These are phyloP conservation scores for Coniochaeta sp. DNA, from an alignment of 2,329 filamentous ascomycete species.

Conservation along the genomic window DNA sequence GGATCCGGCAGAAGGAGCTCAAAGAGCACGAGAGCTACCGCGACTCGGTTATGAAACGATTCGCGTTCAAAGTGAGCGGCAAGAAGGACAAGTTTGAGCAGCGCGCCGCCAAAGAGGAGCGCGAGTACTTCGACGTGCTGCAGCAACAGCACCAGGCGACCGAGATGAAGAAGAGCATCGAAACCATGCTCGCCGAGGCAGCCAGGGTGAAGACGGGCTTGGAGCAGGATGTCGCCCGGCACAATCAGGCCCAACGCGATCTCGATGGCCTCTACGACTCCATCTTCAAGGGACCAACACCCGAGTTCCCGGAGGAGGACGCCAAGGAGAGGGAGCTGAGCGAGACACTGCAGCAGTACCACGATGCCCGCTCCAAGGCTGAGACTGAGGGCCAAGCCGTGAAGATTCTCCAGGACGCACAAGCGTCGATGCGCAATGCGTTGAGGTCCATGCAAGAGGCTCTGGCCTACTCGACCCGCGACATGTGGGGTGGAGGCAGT, in stretches of 20 bases:
- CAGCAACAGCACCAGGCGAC: conserved; percentile 38
- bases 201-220: conserved; percentile 25
- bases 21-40: conserved; percentile 45
- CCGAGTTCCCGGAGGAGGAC: conserved; percentile 47
- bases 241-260: conserved; percentile 33
- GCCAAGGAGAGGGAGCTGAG: conserved; percentile 29
- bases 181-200: conserved; percentile 31
- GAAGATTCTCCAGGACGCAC: conserved; percentile 30
- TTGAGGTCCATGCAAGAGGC: conserved; percentile 32
- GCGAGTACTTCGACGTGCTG: conserved; percentile 46
- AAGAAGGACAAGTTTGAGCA: conserved; percentile 39
- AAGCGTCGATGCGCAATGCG: conserved; percentile 25
- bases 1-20: conserved; percentile 35
- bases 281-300: conserved; percentile 46
- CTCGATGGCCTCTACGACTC: conserved; percentile 44
- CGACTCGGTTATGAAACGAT: conserved; percentile 43
- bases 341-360: conserved; percentile 26
- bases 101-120: conserved; percentile 45
- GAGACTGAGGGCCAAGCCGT: conserved; percentile 34
- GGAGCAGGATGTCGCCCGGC: conserved; percentile 24
- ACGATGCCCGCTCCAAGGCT: conserved; percentile 24
- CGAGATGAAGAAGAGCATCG: conserved; percentile 31
- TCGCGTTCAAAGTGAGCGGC: conserved; percentile 42
- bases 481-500: conserved; percentile 42
- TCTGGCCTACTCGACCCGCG: conserved; percentile 30